A percentile compares a stretch with the other conserved stretches of the same genome.
phyloP scores from a whole-genome alignment of 2,329 filamentous ascomycete genomes.

The Colletotrichum karsti region DNA sequence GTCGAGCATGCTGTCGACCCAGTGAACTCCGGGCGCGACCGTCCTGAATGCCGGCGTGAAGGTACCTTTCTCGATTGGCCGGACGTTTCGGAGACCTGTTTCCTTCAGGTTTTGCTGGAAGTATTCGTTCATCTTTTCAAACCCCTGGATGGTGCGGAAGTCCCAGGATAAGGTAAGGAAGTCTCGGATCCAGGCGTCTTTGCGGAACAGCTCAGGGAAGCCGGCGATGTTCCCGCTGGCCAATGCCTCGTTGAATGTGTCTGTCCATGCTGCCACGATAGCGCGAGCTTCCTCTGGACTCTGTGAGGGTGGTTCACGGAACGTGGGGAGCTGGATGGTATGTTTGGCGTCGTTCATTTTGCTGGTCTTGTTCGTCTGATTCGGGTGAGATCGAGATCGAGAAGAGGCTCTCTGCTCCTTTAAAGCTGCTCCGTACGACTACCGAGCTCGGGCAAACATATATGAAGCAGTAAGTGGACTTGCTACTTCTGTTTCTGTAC shows the following conservation, averaged over 20 bases:
- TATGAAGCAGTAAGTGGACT: background rate
- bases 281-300: background rate
- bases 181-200: slow-evolving; percentile 65
- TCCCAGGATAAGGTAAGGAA: slow-evolving; percentile 65
- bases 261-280: background rate
- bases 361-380: too few species aligned
- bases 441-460: background rate
- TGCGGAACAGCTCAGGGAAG: slow-evolving; percentile 43
- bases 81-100: background rate
- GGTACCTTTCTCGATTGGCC: background rate
- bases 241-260: background rate
- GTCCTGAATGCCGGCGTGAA: slow-evolving; percentile 16
- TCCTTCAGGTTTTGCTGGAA: slow-evolving; percentile 3
- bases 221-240: background rate
- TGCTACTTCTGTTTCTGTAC: background rate
- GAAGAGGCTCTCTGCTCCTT: background rate
- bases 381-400: background rate
- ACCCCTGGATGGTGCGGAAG: slow-evolving; percentile 43
- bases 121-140: background rate
- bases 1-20: slow-evolving; percentile 30
- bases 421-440: background rate
- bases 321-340: background rate
- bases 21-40: slow-evolving; percentile 18
- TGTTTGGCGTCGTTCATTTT: background rate
- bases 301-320: slow-evolving; percentile 1